phyloP scores from a whole-genome alignment of 2,329 filamentous ascomycete species.

The Talaromyces sp. region DNA sequence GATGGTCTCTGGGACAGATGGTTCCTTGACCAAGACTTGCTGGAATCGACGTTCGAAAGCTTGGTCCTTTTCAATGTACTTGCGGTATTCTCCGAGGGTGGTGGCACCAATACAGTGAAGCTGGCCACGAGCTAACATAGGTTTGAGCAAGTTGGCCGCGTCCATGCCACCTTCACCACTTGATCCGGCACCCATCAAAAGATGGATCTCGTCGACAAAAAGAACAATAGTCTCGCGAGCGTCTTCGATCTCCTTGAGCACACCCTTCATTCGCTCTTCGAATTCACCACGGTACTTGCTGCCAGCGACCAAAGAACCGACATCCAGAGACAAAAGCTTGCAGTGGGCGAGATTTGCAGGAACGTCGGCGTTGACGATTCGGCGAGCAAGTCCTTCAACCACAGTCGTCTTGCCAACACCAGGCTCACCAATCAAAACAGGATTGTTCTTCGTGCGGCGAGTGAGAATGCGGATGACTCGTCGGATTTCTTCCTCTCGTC shows the following conservation, averaged over 20 bases:
- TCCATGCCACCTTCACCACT: slow-evolving; percentile 98
- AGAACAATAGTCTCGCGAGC: slow-evolving; percentile 96
- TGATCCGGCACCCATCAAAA: slow-evolving; percentile 94
- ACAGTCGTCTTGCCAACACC: slow-evolving; percentile 99
- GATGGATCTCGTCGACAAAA: slow-evolving; percentile 97
- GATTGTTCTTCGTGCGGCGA: slow-evolving; percentile 96
- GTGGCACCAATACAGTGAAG: slow-evolving; percentile 98
- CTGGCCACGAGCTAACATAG: slow-evolving; percentile 94
- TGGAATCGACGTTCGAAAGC: slow-evolving; percentile 99
- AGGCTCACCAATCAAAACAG: slow-evolving; percentile 93
- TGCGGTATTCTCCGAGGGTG: slow-evolving; percentile 90
- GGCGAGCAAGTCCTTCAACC: slow-evolving; percentile 89
- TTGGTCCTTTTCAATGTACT: slow-evolving; percentile 98
- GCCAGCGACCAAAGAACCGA: slow-evolving; percentile 90
- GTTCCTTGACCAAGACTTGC: slow-evolving; percentile 96
- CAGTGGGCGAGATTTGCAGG: slow-evolving; percentile 93
- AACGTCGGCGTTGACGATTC: slow-evolving; percentile 95
- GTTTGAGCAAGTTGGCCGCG: slow-evolving; percentile 94
- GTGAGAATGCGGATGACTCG: slow-evolving; percentile 89
- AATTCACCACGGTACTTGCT: slow-evolving; percentile 99
- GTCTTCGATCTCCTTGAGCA: slow-evolving; percentile 92
- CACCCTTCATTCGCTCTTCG: slow-evolving; percentile 98
- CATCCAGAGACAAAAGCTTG: slow-evolving; percentile 90
- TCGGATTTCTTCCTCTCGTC: slow-evolving; percentile 91
- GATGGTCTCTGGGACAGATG: slow-evolving; percentile 80